Evolutionary conservation across 1,284 basidiomycete genomes (phyloP).

Genomic region (Fomitopsis palustris): DNA sequence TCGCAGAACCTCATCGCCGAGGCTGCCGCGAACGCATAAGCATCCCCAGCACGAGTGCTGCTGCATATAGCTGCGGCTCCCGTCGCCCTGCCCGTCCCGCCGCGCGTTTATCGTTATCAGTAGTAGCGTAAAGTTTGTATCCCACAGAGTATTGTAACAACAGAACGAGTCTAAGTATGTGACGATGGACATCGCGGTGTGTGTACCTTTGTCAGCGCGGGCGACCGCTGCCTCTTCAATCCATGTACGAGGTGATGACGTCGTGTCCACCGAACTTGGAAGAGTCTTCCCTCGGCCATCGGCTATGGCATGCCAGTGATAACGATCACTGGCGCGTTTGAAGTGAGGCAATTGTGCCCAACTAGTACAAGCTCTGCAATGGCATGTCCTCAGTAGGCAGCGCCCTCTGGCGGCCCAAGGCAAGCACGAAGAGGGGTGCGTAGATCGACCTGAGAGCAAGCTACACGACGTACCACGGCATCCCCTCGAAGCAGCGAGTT

Average conservation of each 20-base stretch:
- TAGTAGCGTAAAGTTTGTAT: constrained; percentile 2
- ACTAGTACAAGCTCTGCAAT: neutral
- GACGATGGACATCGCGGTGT: neutral
- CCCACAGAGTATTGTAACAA: constrained; percentile 5
- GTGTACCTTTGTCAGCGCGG: neutral
- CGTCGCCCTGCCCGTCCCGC: neutral
- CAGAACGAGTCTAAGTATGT: neutral
- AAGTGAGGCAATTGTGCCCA: neutral
- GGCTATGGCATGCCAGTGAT: neutral
- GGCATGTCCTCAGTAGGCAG: neutral
- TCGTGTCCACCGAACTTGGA: neutral
- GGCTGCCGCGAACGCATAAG: neutral
- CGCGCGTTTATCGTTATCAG: constrained; percentile 7
- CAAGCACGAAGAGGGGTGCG: neutral
- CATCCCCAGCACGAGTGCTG: neutral
- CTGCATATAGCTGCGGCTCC: neutral
- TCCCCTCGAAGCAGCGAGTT: neutral
- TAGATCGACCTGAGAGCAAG: neutral
- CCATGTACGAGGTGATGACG: neutral
- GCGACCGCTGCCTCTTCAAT: neutral
- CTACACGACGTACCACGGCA: neutral
- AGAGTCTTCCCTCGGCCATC: neutral
- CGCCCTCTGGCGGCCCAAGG: neutral
- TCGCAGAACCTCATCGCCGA: constrained; percentile 12
- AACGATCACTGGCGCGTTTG: neutral